These are phyloP conservation scores for Cyclotella cryptica DNA, from an alignment of 108 stramenopile genomes.

Conservation along the genomic window DNA sequence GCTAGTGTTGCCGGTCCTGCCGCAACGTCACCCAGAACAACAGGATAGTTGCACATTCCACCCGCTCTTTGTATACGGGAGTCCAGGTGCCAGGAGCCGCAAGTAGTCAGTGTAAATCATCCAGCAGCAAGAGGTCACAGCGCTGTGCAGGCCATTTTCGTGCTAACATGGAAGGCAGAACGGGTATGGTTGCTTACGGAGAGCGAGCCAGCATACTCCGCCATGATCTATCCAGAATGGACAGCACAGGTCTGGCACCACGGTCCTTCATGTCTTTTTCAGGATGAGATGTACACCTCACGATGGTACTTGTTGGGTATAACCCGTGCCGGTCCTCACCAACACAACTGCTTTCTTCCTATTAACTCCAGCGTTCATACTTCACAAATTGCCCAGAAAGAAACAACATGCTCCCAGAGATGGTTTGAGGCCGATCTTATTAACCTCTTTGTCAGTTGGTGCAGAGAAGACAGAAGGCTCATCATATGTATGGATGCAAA, in stretches of 20 bases:
- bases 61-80: too few relatives aligned
- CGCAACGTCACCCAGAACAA: too few relatives aligned
- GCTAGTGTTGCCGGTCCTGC: too few relatives aligned
- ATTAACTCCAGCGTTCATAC: conserved; percentile 19
- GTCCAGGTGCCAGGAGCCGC: too few relatives aligned
- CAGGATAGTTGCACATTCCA: too few relatives aligned
- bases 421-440: too few relatives aligned
- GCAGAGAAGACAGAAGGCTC: too few relatives aligned
- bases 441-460: conserved; percentile 2
- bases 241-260: conserved; percentile 2
- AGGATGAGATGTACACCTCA: conserved; percentile 2
- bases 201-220: too few relatives aligned
- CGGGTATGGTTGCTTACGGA: too few relatives aligned
- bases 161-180: conserved; percentile 21
- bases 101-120: too few relatives aligned
- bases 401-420: background rate
- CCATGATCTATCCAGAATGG: background rate
- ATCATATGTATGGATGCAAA: conserved; percentile 28
- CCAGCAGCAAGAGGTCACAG: too few relatives aligned
- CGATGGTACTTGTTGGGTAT: conserved; percentile 12
- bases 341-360: background rate
- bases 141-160: too few relatives aligned
- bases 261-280: background rate
- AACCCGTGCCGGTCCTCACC: conserved; percentile 10
- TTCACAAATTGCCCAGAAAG: background rate